phyloP scores from a whole-genome alignment of 2,329 filamentous ascomycete species.

The Amphichorda felina region DNA sequence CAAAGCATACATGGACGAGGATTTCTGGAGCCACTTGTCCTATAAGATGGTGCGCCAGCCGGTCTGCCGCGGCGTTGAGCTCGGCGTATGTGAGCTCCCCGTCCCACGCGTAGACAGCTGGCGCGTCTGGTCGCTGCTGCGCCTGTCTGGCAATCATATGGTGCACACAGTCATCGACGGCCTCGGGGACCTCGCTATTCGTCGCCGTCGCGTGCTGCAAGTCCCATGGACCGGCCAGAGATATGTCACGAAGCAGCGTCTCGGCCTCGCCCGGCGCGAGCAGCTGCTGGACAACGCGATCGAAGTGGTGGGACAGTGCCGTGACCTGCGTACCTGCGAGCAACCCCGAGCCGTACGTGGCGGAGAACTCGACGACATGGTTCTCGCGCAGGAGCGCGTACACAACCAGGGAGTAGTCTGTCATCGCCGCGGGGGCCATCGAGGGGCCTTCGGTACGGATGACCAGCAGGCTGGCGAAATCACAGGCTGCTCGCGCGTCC shows the following conservation, averaged over 20 bases:
- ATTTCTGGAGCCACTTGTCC: not conserved
- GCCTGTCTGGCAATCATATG: constrained; percentile 1
- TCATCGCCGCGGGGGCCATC: no score
- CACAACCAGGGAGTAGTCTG: no score
- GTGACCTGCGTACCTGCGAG: constrained; percentile 2
- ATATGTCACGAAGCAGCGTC: no score
- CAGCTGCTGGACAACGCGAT: constrained; percentile 1
- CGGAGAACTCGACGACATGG: constrained; percentile 1
- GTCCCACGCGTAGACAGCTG: constrained; percentile 21
- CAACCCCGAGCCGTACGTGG: constrained; percentile 4
- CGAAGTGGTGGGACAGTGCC: constrained; percentile 1
- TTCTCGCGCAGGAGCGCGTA: no score
- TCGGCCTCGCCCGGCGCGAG: not conserved
- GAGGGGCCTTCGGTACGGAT: no score
- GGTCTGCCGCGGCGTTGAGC: not conserved
- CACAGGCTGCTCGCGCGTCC: constrained; percentile 3
- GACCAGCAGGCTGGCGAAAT: constrained; percentile 2
- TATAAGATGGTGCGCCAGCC: not conserved
- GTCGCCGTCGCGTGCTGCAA: no score
- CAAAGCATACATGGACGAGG: constrained; percentile 8
- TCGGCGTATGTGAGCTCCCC: constrained; percentile 1
- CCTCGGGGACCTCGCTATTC: no score
- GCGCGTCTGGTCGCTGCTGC: constrained; percentile 11
- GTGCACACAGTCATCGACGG: no score
- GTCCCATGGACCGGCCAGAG: no score